phyloP scores from a whole-genome alignment of 345 rosid species.

The Euphorbia pulcherrima region DNA sequence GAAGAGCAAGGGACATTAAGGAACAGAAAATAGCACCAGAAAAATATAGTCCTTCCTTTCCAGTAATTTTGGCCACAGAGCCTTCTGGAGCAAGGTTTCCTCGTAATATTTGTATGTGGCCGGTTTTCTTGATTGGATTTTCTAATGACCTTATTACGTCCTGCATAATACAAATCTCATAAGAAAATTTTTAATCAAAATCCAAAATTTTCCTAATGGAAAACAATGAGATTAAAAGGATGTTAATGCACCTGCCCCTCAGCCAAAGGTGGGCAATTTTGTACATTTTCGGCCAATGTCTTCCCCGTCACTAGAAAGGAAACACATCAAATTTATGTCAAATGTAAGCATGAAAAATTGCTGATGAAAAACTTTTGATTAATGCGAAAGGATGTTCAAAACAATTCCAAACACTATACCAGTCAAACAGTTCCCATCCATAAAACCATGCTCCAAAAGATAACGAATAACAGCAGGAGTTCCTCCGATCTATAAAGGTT shows the following conservation, averaged over 20 bases:
- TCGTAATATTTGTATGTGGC: conserved; percentile 79
- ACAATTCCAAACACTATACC: conserved; percentile 38
- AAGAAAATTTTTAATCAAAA: background rate
- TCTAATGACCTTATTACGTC: conserved; percentile 66
- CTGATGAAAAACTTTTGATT: conserved; percentile 7
- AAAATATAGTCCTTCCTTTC: conserved; percentile 94
- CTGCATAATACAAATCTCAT: conserved; percentile 33
- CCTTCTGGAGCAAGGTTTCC: conserved; percentile 99
- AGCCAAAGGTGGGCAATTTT: conserved; percentile 57
- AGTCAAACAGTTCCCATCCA: conserved; percentile 70
- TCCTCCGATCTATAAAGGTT: conserved; percentile 56
- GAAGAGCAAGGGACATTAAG: background rate
- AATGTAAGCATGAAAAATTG: background rate
- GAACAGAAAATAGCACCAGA: conserved; percentile 48
- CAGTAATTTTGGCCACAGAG: conserved; percentile 97
- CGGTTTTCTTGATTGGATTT: conserved; percentile 91
- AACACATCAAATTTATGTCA: conserved; percentile 13
- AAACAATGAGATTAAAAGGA: background rate
- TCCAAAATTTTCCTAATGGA: background rate
- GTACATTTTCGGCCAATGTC: conserved; percentile 78
- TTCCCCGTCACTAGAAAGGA: conserved; percentile 73
- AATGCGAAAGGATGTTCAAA: background rate
- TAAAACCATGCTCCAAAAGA: conserved; percentile 61
- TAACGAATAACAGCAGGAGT: conserved; percentile 66
- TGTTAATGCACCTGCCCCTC: conserved; percentile 64